Percentiles rank a stretch among this genome's conserved stretches.
Evolutionary conservation across 352 stramenopile species (phyloP).

Genomic region (Pythium phragmiticola): DNA sequence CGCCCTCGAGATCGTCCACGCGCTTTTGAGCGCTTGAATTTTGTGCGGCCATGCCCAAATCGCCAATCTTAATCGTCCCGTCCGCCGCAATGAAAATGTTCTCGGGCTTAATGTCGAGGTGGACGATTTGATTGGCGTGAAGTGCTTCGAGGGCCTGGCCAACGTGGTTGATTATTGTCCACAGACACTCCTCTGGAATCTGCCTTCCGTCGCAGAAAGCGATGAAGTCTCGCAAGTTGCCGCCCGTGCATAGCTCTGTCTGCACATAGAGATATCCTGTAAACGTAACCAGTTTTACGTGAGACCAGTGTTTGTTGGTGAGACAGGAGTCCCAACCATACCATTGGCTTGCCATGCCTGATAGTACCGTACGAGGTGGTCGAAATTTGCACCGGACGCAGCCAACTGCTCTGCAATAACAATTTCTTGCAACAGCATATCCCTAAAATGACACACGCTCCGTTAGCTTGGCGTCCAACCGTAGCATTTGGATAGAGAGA

Average conservation of each 20-base stretch:
- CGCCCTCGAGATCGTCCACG: slow-evolving; percentile 88
- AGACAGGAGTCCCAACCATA: slow-evolving; percentile 12
- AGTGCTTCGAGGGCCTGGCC: slow-evolving; percentile 84
- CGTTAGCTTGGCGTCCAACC: not conserved
- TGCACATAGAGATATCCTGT: slow-evolving; percentile 91
- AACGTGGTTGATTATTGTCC: slow-evolving; percentile 75
- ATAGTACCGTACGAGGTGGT: slow-evolving; percentile 93
- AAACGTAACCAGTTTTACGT: not conserved
- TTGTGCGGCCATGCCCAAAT: slow-evolving; percentile 92
- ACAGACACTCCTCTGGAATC: slow-evolving; percentile 65
- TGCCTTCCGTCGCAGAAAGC: slow-evolving; percentile 24
- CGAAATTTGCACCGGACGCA: slow-evolving; percentile 40
- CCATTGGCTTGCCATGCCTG: slow-evolving; percentile 93
- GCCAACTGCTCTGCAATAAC: slow-evolving; percentile 44
- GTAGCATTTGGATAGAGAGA: not conserved
- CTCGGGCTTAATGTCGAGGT: slow-evolving; percentile 97
- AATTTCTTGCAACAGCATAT: slow-evolving; percentile 68
- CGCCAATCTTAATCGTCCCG: slow-evolving; percentile 80
- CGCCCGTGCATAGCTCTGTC: slow-evolving; percentile 91
- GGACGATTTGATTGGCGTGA: slow-evolving; percentile 88
- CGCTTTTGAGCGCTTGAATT: slow-evolving; percentile 31
- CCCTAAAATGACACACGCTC: slow-evolving; percentile 29
- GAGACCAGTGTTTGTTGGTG: not conserved
- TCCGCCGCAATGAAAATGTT: slow-evolving; percentile 91
- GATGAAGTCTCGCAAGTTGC: slow-evolving; percentile 83